A percentile compares a stretch with the other conserved stretches of the same genome.
These are phyloP conservation scores for Physcomitrellopsis africana DNA, from an alignment of 225 moss, liverwort and hornwort species.

Conservation along the genomic window DNA sequence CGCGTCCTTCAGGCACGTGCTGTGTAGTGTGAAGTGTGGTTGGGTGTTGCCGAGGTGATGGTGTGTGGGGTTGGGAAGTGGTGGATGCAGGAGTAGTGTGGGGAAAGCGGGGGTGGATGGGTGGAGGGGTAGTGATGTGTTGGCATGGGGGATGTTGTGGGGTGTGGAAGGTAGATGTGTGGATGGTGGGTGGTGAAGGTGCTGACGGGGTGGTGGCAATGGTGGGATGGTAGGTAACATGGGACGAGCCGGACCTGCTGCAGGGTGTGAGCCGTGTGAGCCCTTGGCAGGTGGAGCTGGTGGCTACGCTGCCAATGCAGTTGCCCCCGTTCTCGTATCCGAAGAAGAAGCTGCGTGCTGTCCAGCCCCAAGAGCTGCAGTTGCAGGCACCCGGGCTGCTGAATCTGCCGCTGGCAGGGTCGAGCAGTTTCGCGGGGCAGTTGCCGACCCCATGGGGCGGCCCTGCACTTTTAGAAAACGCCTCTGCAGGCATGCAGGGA, in stretches of 20 bases:
- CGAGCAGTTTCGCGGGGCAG: conserved; percentile 75
- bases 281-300: conserved; percentile 99
- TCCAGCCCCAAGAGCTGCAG: conserved; percentile 86
- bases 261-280: conserved; percentile 97
- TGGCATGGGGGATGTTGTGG: no score
- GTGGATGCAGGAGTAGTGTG: no score
- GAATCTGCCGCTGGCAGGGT: conserved; percentile 66
- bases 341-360: conserved; percentile 90
- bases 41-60: no score
- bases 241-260: conserved; percentile 99
- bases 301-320: conserved; percentile 96
- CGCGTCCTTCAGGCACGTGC: conserved; percentile 85
- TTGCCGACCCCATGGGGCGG: conserved; percentile 88
- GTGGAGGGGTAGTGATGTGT: no score
- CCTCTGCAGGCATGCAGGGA: conserved; percentile 99
- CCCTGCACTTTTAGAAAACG: conserved; percentile 93
- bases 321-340: conserved; percentile 92
- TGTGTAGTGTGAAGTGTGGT: no score
- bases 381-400: conserved; percentile 89
- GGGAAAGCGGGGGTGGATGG: no score
- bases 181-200: not conserved
- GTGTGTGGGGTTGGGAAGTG: no score
- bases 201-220: not conserved
- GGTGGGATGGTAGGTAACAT: conserved; percentile 70
- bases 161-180: no score